Base-by-base conservation (phyloP, 2,329 filamentous ascomycete genomes). In the Alternaria sp. region DNA sequence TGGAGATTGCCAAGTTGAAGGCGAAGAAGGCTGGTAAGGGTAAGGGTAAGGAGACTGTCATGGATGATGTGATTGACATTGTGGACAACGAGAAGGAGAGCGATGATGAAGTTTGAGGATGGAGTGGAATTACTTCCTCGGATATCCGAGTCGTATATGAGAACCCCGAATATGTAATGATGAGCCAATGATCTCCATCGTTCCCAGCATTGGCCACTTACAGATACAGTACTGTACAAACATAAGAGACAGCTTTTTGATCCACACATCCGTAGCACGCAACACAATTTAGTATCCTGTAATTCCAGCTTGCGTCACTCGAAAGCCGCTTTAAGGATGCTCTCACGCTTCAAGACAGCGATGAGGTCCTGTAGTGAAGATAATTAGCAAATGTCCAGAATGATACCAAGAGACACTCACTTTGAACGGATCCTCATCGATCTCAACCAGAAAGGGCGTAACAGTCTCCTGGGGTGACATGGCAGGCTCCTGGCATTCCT, bases 1-100 rank as follows among this genome's bases (percentile, higher is more conserved):
- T 71, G 37, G 80, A 87, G 6, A 82, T 84, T 12, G 84, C 76
- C 12, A 87, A 69, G 58, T 83, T 82, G 8, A 85, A 74, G 57
- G 82, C 73, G 4, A 83, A 63, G 57, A 82, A 74, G 4, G 84
- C 64, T 68, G 47, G 18, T 1, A 55, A 37, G 30, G 30, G 18
- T 14, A 37, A 58, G 45, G 45, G 43, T 1, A 59, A 55, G 49
- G 59, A 33, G 37, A 11, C 11, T n/a, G 28, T 58, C 15, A 10
- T 25, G 15, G 49, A 49, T 25, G 30, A 54, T 41, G 33, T 25
- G 37, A 49, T 28, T 10, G 45, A 41, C 3, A 25, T 28, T 7
- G 28, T 18, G 14, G 54, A 45, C 4, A 9, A 28, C 14, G 25
- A 45, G 37, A 33, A 20, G 21, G 26, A 49, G 15, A 45, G 30